These are phyloP conservation scores for Silene conica DNA, from an alignment of 148 eudicot genomes.

Conservation along the genomic window DNA sequence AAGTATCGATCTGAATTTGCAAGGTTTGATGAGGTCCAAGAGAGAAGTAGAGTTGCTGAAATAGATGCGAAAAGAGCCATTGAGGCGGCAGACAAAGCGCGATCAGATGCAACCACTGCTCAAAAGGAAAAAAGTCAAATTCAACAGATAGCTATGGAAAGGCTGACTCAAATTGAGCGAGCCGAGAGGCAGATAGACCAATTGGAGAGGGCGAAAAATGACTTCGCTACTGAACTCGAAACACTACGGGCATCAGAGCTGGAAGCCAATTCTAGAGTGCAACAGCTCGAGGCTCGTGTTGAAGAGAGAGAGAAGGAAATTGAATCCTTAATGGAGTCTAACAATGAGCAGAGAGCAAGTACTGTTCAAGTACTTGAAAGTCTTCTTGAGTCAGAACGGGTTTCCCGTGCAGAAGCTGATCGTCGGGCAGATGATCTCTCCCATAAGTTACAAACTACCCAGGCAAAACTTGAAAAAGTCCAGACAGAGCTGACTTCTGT, in stretches of 20 bases:
- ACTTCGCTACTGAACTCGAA: slow-evolving; percentile 49
- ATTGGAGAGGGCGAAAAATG: slow-evolving; percentile 52
- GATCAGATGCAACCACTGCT: slow-evolving; percentile 69
- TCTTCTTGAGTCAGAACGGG: slow-evolving; percentile 71
- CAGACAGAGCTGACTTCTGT: slow-evolving; percentile 77
- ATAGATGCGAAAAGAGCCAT: slow-evolving; percentile 83
- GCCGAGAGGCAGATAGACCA: slow-evolving; percentile 68
- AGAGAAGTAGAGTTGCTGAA: slow-evolving; percentile 76
- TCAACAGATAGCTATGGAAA: slow-evolving; percentile 68
- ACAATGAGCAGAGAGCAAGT: slow-evolving; percentile 69
- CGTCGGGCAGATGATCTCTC: slow-evolving; percentile 78
- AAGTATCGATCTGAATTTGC: slow-evolving; percentile 65
- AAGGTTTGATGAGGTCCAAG: slow-evolving; percentile 76
- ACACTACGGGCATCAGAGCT: slow-evolving; percentile 52
- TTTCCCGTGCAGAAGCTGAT: slow-evolving; percentile 76
- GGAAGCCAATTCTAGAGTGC: slow-evolving; percentile 66
- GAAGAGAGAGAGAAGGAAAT: slow-evolving; percentile 90
- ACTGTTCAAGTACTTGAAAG: slow-evolving; percentile 74
- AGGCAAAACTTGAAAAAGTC: slow-evolving; percentile 65
- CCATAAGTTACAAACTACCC: slow-evolving; percentile 74
- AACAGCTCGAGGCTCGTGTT: slow-evolving; percentile 64
- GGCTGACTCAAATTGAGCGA: slow-evolving; percentile 72
- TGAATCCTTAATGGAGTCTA: slow-evolving; percentile 60
- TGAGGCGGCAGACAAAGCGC: slow-evolving; percentile 75
- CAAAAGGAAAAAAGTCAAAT: slow-evolving; percentile 66